phyloP scores from a whole-genome alignment of 2,329 filamentous ascomycete species.

The Iodosphaeria phyllophila region DNA sequence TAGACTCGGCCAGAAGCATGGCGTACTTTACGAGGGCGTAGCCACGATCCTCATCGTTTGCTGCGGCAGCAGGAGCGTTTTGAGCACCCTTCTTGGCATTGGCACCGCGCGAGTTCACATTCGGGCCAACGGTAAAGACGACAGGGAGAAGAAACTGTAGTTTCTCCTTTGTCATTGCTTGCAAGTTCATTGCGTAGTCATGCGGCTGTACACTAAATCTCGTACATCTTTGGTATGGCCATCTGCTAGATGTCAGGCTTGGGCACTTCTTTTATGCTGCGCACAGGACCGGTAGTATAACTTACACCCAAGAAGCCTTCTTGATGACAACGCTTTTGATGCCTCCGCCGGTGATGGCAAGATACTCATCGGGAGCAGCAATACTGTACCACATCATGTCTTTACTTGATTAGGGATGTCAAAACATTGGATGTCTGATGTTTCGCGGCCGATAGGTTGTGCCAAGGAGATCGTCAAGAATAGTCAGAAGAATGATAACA shows the following conservation, averaged over 20 bases:
- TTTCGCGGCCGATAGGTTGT: background rate
- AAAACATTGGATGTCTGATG: no score
- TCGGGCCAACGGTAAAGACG: constrained; percentile 71
- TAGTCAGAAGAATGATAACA: background rate
- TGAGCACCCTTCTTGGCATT: constrained; percentile 15
- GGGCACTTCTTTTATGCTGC: constrained; percentile 7
- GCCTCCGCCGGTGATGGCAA: constrained; percentile 68
- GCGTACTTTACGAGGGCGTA: constrained; percentile 66
- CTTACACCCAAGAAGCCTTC: constrained; percentile 58
- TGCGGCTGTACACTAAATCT: constrained; percentile 54
- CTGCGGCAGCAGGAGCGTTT: constrained; percentile 2
- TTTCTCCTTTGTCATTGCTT: constrained; percentile 83
- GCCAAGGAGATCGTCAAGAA: background rate
- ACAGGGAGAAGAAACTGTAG: constrained; percentile 66
- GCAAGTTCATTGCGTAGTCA: constrained; percentile 66
- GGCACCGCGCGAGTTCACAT: constrained; percentile 41
- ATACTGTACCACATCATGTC: constrained; percentile 43
- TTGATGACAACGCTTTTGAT: constrained; percentile 57
- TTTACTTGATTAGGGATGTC: no score
- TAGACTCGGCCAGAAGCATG: constrained; percentile 51
- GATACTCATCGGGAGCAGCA: constrained; percentile 63
- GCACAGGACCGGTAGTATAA: no score
- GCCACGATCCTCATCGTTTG: constrained; percentile 26
- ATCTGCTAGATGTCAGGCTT: constrained; percentile 3
- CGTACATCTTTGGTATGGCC: constrained; percentile 13